Evolutionary conservation across 768 basidiomycete species (phyloP).

Genomic region (Boletus rubescentipes): DNA sequence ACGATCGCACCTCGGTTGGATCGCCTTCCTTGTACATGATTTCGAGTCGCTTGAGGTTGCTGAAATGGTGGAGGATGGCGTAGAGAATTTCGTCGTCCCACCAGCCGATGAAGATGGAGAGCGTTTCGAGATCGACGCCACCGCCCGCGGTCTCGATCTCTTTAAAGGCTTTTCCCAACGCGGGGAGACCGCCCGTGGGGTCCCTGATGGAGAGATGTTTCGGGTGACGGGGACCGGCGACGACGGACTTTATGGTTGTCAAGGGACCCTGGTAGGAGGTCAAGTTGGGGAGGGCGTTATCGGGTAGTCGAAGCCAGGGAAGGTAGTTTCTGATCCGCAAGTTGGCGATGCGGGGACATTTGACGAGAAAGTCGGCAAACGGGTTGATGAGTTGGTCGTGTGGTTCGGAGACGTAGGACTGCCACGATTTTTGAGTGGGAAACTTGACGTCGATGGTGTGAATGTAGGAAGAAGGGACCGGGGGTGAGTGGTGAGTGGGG

Average conservation of each 20-base stretch:
- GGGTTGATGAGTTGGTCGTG: conserved; percentile 30
- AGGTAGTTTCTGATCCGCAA: conserved; percentile 29
- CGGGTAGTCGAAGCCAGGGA: conserved; percentile 24
- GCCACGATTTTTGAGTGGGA: conserved; percentile 31
- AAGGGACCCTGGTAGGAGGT: conserved; percentile 24
- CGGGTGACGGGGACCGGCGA: conserved; percentile 17
- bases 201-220: conserved; percentile 28
- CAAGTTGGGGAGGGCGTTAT: conserved; percentile 20
- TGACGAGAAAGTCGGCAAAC: conserved; percentile 23
- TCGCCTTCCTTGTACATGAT: conserved; percentile 39
- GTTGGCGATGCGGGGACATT: conserved; percentile 22
- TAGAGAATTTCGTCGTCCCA: conserved; percentile 51
- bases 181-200: conserved; percentile 17
- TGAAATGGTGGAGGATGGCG: conserved; percentile 40
- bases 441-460: conserved; percentile 33
- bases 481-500: conserved; percentile 12
- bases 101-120: conserved; percentile 36
- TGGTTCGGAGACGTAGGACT: conserved; percentile 26
- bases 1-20: conserved; percentile 42
- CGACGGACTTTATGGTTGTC: conserved; percentile 27
- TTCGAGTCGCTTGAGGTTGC: conserved; percentile 36
- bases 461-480: conserved; percentile 23
- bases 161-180: conserved; percentile 27
- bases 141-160: conserved; percentile 21
- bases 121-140: conserved; percentile 26